Evolutionary conservation across 371 early-diverging fungal genomes (phyloP).

Genomic region (Mycotypha africana): DNA sequence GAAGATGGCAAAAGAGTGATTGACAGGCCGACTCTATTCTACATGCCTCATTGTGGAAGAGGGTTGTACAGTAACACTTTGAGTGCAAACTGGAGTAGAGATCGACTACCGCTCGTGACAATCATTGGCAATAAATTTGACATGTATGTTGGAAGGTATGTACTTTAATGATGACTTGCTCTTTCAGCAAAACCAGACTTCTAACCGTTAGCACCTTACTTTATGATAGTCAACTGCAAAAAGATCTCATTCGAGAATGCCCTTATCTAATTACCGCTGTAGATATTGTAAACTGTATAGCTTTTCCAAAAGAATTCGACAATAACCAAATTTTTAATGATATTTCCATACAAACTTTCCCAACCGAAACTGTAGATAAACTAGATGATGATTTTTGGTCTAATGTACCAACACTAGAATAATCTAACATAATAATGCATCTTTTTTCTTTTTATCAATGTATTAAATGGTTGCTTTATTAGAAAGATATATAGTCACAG

Average conservation of each 20-base stretch:
- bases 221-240: slow-evolving; percentile 51
- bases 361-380: slow-evolving; percentile 2
- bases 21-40: slow-evolving; percentile 45
- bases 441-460: too few relatives aligned
- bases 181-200: too few relatives aligned
- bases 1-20: slow-evolving; percentile 34
- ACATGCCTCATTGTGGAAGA: slow-evolving; percentile 73
- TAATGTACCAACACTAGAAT: neutral
- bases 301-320: slow-evolving; percentile 52
- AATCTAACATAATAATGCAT: too few relatives aligned
- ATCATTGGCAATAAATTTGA: slow-evolving; percentile 56
- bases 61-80: slow-evolving; percentile 59
- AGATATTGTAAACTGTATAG: slow-evolving; percentile 26
- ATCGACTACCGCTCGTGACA: slow-evolving; percentile 26
- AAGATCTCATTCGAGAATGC: slow-evolving; percentile 42
- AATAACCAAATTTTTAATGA: slow-evolving; percentile 55
- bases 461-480: too few relatives aligned
- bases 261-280: slow-evolving; percentile 51
- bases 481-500: too few relatives aligned
- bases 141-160: slow-evolving; percentile 55
- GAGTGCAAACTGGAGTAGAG: slow-evolving; percentile 49
- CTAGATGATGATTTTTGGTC: slow-evolving; percentile 9
- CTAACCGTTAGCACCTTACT: too few relatives aligned
- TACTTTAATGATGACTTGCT: too few relatives aligned
- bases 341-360: slow-evolving; percentile 38